A percentile compares a stretch with the other conserved stretches of the same genome.
phyloP scores from a whole-genome alignment of 352 stramenopile species.

The Phytophthora cryptogea region DNA sequence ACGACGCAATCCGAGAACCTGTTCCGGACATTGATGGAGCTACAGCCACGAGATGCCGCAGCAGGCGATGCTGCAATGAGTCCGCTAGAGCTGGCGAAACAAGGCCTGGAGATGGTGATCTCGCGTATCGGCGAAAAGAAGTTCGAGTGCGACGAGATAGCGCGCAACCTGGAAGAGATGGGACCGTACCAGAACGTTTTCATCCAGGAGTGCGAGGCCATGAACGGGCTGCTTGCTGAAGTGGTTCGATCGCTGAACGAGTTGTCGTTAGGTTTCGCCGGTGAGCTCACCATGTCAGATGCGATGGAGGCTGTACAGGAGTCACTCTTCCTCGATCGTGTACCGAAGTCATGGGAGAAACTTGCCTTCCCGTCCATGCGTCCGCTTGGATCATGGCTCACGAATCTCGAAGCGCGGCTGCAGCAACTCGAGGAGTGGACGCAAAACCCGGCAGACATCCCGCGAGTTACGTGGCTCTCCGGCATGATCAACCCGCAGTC shows the following conservation, averaged over 20 bases:
- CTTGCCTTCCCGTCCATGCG: constrained; percentile 93
- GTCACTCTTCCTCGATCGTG: constrained; percentile 92
- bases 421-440: constrained; percentile 97
- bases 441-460: constrained; percentile 96
- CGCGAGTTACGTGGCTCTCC: constrained; percentile 95
- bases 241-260: constrained; percentile 97
- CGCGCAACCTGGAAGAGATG: constrained; percentile 93
- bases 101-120: constrained; percentile 92
- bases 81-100: constrained; percentile 92
- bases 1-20: constrained; percentile 96
- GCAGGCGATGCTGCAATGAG: constrained; percentile 89
- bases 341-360: constrained; percentile 95
- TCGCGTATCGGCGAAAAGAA: constrained; percentile 96
- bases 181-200: constrained; percentile 97
- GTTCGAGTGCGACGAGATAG: constrained; percentile 97
- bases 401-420: constrained; percentile 92
- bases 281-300: constrained; percentile 98
- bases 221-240: constrained; percentile 95
- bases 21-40: constrained; percentile 95
- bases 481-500: constrained; percentile 96
- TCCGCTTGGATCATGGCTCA: constrained; percentile 92
- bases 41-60: constrained; percentile 92
- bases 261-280: constrained; percentile 95
- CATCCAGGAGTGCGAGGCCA: constrained; percentile 97
- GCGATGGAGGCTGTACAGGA: constrained; percentile 96